phyloP scores from a whole-genome alignment of 148 eudicot species.

The Fagopyrum esculentum region DNA sequence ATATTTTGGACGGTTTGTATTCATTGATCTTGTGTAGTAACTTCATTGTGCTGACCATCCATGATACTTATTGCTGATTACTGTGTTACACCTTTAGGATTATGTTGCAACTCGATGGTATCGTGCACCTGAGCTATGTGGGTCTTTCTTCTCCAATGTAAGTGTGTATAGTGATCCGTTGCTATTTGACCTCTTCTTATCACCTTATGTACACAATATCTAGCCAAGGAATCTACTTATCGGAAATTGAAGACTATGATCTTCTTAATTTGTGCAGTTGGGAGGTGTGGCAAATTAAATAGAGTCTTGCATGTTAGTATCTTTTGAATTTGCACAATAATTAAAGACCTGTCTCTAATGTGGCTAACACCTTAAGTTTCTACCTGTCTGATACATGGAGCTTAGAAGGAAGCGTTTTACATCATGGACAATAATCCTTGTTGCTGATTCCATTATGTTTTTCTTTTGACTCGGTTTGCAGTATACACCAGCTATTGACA shows the following conservation, averaged over 20 bases:
- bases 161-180: background rate
- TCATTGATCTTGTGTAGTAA: constrained; percentile 7
- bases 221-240: background rate
- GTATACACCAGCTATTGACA: constrained; percentile 21
- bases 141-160: constrained; percentile 60
- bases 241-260: background rate
- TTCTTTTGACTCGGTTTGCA: constrained; percentile 16
- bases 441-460: background rate
- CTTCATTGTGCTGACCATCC: background rate
- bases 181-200: background rate
- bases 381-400: background rate
- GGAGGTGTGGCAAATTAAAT: background rate
- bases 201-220: background rate
- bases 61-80: constrained; percentile 23
- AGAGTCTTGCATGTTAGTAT: background rate
- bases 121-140: constrained; percentile 58
- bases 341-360: background rate
- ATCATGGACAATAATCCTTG: background rate
- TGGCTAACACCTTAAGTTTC: background rate
- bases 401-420: background rate
- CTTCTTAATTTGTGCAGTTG: background rate
- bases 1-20: constrained; percentile 41
- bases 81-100: constrained; percentile 22
- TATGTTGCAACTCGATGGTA: constrained; percentile 63
- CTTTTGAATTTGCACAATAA: background rate